phyloP scores from a whole-genome alignment of 805 yeast genomes.

The Suhomyces prunicola region DNA sequence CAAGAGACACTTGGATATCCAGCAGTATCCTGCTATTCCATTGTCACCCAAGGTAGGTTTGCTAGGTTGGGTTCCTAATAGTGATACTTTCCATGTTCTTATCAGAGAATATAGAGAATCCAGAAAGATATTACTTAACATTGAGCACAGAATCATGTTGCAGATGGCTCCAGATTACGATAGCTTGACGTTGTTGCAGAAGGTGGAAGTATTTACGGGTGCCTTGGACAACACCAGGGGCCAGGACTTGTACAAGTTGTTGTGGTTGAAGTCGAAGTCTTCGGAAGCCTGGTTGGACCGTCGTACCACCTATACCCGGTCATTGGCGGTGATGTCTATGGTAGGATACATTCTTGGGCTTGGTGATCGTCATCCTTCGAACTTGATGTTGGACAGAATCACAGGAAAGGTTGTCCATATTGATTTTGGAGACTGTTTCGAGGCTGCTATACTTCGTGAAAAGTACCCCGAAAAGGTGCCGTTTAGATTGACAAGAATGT shows the following conservation, averaged over 20 bases:
- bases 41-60: constrained; percentile 96
- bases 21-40: constrained; percentile 90
- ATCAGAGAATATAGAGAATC: constrained; percentile 92
- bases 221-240: constrained; percentile 95
- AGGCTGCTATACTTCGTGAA: constrained; percentile 93
- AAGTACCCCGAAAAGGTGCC: constrained; percentile 99
- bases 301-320: constrained; percentile 92
- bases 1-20: constrained; percentile 91
- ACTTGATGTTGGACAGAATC: constrained; percentile 87
- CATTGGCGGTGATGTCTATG: constrained; percentile 98
- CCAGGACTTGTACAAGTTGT: constrained; percentile 89
- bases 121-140: constrained; percentile 81
- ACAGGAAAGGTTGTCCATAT: constrained; percentile 96
- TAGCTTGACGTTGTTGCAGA: constrained; percentile 79
- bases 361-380: constrained; percentile 98
- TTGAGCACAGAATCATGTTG: constrained; percentile 92
- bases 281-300: constrained; percentile 98
- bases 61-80: constrained; percentile 95
- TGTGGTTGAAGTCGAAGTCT: constrained; percentile 94
- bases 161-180: constrained; percentile 99
- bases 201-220: constrained; percentile 94
- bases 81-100: constrained; percentile 93
- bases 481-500: constrained; percentile 92
- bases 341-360: constrained; percentile 94
- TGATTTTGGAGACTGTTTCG: constrained; percentile 99